Evolutionary conservation across 2,329 filamentous ascomycete genomes (phyloP).

Genomic region (Pseudocercospora musae): DNA sequence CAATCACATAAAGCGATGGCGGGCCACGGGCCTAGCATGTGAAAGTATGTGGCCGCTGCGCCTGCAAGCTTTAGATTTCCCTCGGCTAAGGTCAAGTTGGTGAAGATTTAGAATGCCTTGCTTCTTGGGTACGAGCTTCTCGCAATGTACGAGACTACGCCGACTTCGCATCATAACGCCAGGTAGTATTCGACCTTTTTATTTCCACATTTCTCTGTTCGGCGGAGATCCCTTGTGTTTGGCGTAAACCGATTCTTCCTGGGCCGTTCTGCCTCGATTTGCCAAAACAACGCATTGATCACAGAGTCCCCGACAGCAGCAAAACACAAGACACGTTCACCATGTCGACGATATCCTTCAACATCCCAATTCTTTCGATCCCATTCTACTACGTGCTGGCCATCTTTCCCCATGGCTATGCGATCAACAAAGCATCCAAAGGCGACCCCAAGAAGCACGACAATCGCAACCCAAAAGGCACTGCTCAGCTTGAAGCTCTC

Average conservation of each 20-base stretch:
- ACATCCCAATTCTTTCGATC: constrained; percentile 44
- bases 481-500: constrained; percentile 36
- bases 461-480: constrained; percentile 43
- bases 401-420: constrained; percentile 41
- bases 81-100: not conserved
- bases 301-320: not conserved
- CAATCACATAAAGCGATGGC: not conserved
- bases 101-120: not conserved
- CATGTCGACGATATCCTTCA: constrained; percentile 26
- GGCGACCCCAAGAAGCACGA: constrained; percentile 40
- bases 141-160: not conserved
- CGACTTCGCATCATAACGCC: not conserved
- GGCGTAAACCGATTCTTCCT: not conserved
- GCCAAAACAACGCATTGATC: not conserved
- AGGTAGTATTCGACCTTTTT: not conserved
- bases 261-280: not conserved
- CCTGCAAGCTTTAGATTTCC: not conserved
- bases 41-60: too few species aligned
- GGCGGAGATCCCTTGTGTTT: not conserved
- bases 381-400: constrained; percentile 45
- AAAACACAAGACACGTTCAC: not conserved
- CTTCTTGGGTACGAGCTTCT: not conserved
- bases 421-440: constrained; percentile 37
- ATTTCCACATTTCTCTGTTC: not conserved
- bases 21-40: too few species aligned